Base-by-base conservation (phyloP, 2,329 filamentous ascomycete species). In the Epichloe baconii region DNA sequence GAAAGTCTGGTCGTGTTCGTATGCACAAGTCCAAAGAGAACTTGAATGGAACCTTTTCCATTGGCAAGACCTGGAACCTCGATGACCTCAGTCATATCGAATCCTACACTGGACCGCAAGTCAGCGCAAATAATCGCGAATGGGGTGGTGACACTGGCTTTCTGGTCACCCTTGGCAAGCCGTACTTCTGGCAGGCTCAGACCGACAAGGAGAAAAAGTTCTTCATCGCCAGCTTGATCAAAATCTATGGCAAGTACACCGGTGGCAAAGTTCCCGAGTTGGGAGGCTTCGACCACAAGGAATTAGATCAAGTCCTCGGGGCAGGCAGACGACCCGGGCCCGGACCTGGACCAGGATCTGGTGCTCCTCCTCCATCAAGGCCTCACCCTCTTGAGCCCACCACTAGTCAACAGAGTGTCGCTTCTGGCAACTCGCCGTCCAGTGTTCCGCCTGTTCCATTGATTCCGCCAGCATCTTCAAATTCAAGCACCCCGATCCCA, bases 21-120 rank as follows among this genome's bases (percentile, higher is more conserved):
- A 82, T 98, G 73, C 93, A 98, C 74, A 98, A 98, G 69, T 91
- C 89, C 52, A 85, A 95, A 60, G 93, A 98, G 71, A 98, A 98
- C 66, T 76, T 79, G 51, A 96, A 95, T 66, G 89, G 89, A 51
- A 82, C 87, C 23, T 98, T 96, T 68, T 97, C 91, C 19, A 95
- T 98, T 58, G 93, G 93, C 58, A 98, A 98, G 71, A 95, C 93
- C 3, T 98, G 93, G 93, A 86, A 90, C 65, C 78, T 98, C 58
- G 91, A 97, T 67, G 93, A 98, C 64, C 72, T 98, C 47, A 78
- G 79, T 4, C 77, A 79, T 44, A 86, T 98, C 57, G 86, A 95
- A 65, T 93, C 88, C 26, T 97, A 84, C 63, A 84, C 81, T 6
- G 76, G 82, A 43, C 66, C 79, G 19, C 69, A 73, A 65, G 62